phyloP scores from a whole-genome alignment of 164 flowering plant genomes.

The Santalum album region DNA sequence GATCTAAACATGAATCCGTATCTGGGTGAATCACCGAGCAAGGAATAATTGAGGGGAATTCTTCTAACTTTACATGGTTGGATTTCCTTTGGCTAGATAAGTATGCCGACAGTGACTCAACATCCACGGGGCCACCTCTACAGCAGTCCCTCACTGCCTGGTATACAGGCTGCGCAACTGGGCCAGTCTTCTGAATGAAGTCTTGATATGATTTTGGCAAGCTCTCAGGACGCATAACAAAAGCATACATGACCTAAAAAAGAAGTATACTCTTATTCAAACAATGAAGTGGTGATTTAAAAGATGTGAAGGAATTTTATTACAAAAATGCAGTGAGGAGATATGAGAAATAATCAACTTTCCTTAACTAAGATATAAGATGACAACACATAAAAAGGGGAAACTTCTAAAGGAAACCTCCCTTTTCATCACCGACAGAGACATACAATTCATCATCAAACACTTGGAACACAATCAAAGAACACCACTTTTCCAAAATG shows the following conservation, averaged over 20 bases:
- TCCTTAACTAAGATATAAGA: too few relatives aligned
- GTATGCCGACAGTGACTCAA: conserved; percentile 59
- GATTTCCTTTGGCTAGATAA: conserved; percentile 39
- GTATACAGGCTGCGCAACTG: conserved; percentile 87
- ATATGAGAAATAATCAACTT: too few relatives aligned
- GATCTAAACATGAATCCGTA: conserved; percentile 67
- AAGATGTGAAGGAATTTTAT: background rate
- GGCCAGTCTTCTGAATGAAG: conserved; percentile 94
- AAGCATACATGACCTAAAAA: conserved; percentile 90
- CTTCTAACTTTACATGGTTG: conserved; percentile 42
- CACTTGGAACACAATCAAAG: too few relatives aligned
- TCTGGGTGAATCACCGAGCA: conserved; percentile 90
- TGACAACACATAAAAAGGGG: too few relatives aligned
- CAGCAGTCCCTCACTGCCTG: conserved; percentile 89
- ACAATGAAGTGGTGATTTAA: background rate
- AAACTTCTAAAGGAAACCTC: too few relatives aligned
- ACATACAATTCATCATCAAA: too few relatives aligned
- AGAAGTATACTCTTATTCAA: background rate
- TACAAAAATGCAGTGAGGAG: too few relatives aligned
- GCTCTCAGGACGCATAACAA: conserved; percentile 97
- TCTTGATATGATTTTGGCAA: conserved; percentile 91
- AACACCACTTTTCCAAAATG: too few relatives aligned
- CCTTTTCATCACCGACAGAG: too few relatives aligned
- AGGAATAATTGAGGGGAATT: conserved; percentile 76
- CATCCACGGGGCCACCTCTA: conserved; percentile 69